phyloP scores from a whole-genome alignment of 2,329 filamentous ascomycete genomes.

The Colletotrichum costaricense region DNA sequence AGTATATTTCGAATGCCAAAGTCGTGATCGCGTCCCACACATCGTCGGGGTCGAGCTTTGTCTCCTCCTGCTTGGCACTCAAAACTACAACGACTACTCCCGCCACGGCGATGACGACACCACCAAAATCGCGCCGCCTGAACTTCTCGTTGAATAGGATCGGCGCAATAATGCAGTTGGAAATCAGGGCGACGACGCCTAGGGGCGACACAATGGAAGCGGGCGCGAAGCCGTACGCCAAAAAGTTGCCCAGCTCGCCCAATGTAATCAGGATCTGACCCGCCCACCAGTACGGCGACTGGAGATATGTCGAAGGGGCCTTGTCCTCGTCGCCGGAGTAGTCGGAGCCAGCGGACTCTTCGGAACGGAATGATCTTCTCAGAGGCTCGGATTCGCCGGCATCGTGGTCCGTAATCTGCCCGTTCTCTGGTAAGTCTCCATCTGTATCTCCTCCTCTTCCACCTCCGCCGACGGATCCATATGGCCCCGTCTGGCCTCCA shows the following conservation, averaged over 20 bases:
- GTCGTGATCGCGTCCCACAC: slow-evolving; percentile 90
- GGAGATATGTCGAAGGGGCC: slow-evolving; percentile 78
- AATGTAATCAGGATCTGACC: slow-evolving; percentile 93
- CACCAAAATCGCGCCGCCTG: slow-evolving; percentile 84
- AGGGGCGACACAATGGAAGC: slow-evolving; percentile 97
- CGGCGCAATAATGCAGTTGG: slow-evolving; percentile 96
- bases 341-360: slow-evolving; percentile 51
- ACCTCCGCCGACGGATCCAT: slow-evolving; percentile 47
- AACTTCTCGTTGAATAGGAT: slow-evolving; percentile 94
- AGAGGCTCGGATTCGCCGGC: slow-evolving; percentile 63
- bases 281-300: slow-evolving; percentile 95
- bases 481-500: slow-evolving; percentile 43
- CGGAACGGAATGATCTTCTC: slow-evolving; percentile 60
- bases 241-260: slow-evolving; percentile 94
- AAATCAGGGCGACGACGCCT: slow-evolving; percentile 95
- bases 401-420: slow-evolving; percentile 43
- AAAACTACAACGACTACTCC: slow-evolving; percentile 94
- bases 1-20: slow-evolving; percentile 91
- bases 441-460: slow-evolving; percentile 18
- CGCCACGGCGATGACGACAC: slow-evolving; percentile 86
- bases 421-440: slow-evolving; percentile 35
- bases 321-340: slow-evolving; percentile 49
- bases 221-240: slow-evolving; percentile 97
- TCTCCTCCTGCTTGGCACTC: slow-evolving; percentile 89
- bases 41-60: slow-evolving; percentile 88